These are phyloP conservation scores for Hamiltosporidium magnivora DNA, from an alignment of 371 early-diverging fungal genomes.

Conservation along the genomic window DNA sequence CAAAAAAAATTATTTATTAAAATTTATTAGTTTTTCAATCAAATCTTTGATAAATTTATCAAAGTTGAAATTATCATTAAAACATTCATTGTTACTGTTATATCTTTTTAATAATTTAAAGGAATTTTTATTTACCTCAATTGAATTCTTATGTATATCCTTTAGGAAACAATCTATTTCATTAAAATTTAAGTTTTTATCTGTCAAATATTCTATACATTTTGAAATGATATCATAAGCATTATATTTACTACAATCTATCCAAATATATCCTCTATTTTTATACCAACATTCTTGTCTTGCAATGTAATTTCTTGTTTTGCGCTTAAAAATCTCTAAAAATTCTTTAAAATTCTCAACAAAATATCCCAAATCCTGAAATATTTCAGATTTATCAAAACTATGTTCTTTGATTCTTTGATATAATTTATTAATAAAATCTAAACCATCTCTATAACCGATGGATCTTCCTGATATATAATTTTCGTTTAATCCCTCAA, in stretches of 20 bases:
- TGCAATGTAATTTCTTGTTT: background rate
- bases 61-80: no score
- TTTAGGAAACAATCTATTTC: no score
- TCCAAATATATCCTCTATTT: conserved; percentile 4
- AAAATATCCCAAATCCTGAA: no score
- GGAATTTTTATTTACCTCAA: no score
- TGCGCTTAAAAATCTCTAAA: background rate
- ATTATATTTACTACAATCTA: background rate
- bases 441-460: conserved; percentile 3
- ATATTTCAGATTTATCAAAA: background rate
- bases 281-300: background rate
- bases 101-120: no score
- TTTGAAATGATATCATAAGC: background rate
- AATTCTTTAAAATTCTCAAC: background rate
- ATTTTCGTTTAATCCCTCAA: background rate
- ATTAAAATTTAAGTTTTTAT: no score
- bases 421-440: background rate
- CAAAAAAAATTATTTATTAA: no score
- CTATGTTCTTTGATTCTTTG: background rate
- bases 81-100: no score
- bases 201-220: no score
- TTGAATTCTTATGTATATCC: no score
- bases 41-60: no score
- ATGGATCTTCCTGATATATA: background rate
- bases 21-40: no score